phyloP scores from a whole-genome alignment of 352 stramenopile genomes.

The Phytophthora nicotianae region DNA sequence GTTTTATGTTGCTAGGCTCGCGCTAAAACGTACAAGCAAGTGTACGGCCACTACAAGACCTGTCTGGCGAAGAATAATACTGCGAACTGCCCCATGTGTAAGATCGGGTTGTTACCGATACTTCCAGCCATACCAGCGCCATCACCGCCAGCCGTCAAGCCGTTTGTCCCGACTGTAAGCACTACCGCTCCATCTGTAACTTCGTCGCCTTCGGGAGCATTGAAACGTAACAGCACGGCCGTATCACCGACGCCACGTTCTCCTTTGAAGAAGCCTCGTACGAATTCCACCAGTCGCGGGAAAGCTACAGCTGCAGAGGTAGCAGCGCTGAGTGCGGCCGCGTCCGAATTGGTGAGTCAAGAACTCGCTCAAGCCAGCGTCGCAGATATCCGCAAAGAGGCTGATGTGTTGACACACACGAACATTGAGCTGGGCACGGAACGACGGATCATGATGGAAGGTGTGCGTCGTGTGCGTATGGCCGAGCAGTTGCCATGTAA shows the following conservation, averaged over 20 bases:
- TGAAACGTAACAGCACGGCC: constrained; percentile 58
- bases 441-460: constrained; percentile 81
- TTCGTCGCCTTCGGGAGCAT: constrained; percentile 44
- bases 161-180: constrained; percentile 12
- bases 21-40: constrained; percentile 88
- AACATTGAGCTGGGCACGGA: constrained; percentile 77
- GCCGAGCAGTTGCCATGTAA: constrained; percentile 62
- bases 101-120: constrained; percentile 76
- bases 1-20: constrained; percentile 41
- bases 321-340: constrained; percentile 31
- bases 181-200: constrained; percentile 17
- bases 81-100: constrained; percentile 84
- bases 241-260: constrained; percentile 70
- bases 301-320: constrained; percentile 42
- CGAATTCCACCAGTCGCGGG: constrained; percentile 42
- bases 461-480: constrained; percentile 38
- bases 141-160: constrained; percentile 34
- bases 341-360: constrained; percentile 39
- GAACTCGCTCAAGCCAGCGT: constrained; percentile 70
- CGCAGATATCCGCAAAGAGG: constrained; percentile 80
- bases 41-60: constrained; percentile 83
- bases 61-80: constrained; percentile 84
- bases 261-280: constrained; percentile 75
- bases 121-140: constrained; percentile 30
- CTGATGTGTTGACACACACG: constrained; percentile 86